Conservation (phyloP, 495 filamentous ascomycete genomes). For the Astrocystis sublimbata region DNA sequence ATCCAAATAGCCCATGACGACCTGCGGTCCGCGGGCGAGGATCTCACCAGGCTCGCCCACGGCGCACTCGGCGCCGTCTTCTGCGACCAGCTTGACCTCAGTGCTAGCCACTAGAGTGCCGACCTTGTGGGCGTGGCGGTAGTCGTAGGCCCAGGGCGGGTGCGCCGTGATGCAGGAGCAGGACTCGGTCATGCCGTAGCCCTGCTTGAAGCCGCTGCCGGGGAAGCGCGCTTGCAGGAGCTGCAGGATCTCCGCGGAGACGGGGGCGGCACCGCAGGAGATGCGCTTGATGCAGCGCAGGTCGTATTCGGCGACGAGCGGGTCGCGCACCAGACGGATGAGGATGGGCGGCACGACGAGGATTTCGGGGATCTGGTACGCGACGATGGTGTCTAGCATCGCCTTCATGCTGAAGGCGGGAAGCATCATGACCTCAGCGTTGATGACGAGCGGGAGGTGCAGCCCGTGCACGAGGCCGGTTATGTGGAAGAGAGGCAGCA, state of each 20-base stretch:
- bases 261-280: slow-evolving; percentile 63
- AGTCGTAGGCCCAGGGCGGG: slow-evolving; percentile 52
- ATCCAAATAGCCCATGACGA: slow-evolving; percentile 58
- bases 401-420: slow-evolving; percentile 57
- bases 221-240: slow-evolving; percentile 59
- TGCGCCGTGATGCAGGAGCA: slow-evolving; percentile 64
- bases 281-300: slow-evolving; percentile 54
- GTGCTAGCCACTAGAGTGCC: slow-evolving; percentile 62
- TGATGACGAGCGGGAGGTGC: slow-evolving; percentile 27
- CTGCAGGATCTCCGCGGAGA: slow-evolving; percentile 63
- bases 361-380: slow-evolving; percentile 58
- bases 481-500: slow-evolving; percentile 58
- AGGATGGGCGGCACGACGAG: slow-evolving; percentile 70
- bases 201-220: slow-evolving; percentile 64
- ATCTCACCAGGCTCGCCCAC: slow-evolving; percentile 62
- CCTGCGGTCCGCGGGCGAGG: slow-evolving; percentile 53
- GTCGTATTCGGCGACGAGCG: slow-evolving; percentile 62
- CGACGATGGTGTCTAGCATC: slow-evolving; percentile 55
- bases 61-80: slow-evolving; percentile 47
- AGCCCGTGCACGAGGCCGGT: slow-evolving; percentile 11
- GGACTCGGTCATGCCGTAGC: slow-evolving; percentile 71
- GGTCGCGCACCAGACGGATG: slow-evolving; percentile 65
- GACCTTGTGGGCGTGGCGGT: slow-evolving; percentile 58
- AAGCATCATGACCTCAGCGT: slow-evolving; percentile 44
- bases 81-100: slow-evolving; percentile 61